Conservation (phyloP, 1,284 basidiomycete genomes). For the Naganishia sp. region DNA sequence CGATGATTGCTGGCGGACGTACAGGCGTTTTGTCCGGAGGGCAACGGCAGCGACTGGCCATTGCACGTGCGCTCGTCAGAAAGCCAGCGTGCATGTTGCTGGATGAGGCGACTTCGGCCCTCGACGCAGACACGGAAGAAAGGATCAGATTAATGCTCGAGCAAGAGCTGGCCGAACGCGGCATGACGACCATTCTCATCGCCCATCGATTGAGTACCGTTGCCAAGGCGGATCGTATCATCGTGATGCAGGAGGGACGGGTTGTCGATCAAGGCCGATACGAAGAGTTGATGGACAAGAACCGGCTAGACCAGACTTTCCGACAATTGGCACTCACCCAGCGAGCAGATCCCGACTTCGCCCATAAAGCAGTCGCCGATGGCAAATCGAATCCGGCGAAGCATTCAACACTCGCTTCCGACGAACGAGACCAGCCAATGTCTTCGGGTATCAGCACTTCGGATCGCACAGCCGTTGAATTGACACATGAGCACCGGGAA, state of each 20-base stretch:
- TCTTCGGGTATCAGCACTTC: too few species aligned
- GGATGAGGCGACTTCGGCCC: constrained; percentile 61
- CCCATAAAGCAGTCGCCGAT: neutral
- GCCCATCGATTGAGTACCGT: constrained; percentile 58
- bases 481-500: too few species aligned
- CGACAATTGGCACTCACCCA: constrained; percentile 37
- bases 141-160: constrained; percentile 94
- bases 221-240: constrained; percentile 47
- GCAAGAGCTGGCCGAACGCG: constrained; percentile 68
- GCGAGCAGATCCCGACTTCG: constrained; percentile 12
- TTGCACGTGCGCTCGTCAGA: constrained; percentile 88
- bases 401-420: too few species aligned
- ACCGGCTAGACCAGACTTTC: constrained; percentile 40
- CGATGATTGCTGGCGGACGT: constrained; percentile 29
- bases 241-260: constrained; percentile 57
- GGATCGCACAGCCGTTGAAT: too few species aligned
- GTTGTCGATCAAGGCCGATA: constrained; percentile 55
- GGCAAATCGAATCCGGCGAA: too few species aligned
- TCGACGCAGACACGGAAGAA: constrained; percentile 82
- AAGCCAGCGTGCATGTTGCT: constrained; percentile 89
- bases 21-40: constrained; percentile 70
- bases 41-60: constrained; percentile 95
- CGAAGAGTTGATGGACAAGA: constrained; percentile 46
- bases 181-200: constrained; percentile 57
- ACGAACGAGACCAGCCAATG: too few species aligned